Conservation (phyloP, 1,284 basidiomycete genomes). For the Ustilago xerochloae region DNA sequence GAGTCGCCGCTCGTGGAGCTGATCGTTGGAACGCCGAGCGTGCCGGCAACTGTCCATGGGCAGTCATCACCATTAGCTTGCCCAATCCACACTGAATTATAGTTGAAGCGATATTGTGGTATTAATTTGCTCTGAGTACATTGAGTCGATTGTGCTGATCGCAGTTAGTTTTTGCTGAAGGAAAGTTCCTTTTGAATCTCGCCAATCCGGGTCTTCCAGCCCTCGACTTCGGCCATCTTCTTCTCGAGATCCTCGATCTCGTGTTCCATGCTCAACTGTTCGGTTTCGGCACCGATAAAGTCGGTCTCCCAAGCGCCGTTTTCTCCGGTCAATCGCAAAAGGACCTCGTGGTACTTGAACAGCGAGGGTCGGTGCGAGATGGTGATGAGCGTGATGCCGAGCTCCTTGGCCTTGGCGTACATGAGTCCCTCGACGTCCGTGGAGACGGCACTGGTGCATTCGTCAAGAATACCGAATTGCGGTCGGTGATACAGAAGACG, state of each 20-base stretch:
- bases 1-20: constrained; percentile 27
- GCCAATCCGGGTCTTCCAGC: constrained; percentile 68
- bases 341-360: constrained; percentile 78
- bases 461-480: constrained; percentile 73
- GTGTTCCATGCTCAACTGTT: constrained; percentile 75
- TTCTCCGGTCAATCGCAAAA: constrained; percentile 78
- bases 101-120: neutral
- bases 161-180: constrained; percentile 58
- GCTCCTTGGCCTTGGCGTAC: constrained; percentile 92
- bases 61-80: constrained; percentile 33
- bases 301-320: constrained; percentile 79
- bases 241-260: constrained; percentile 68
- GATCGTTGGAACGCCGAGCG: constrained; percentile 46
- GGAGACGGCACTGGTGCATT: constrained; percentile 95
- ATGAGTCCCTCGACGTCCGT: constrained; percentile 95
- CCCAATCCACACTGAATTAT: neutral
- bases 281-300: constrained; percentile 77
- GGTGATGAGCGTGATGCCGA: constrained; percentile 90
- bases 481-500: constrained; percentile 86
- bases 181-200: constrained; percentile 69
- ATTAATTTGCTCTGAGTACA: neutral
- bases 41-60: constrained; percentile 24
- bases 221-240: constrained; percentile 68
- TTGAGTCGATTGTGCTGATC: neutral
- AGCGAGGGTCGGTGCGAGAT: constrained; percentile 75